Evolutionary conservation across 495 filamentous ascomycete genomes (phyloP).

Genomic region (Staphylotrichum tortipilum): DNA sequence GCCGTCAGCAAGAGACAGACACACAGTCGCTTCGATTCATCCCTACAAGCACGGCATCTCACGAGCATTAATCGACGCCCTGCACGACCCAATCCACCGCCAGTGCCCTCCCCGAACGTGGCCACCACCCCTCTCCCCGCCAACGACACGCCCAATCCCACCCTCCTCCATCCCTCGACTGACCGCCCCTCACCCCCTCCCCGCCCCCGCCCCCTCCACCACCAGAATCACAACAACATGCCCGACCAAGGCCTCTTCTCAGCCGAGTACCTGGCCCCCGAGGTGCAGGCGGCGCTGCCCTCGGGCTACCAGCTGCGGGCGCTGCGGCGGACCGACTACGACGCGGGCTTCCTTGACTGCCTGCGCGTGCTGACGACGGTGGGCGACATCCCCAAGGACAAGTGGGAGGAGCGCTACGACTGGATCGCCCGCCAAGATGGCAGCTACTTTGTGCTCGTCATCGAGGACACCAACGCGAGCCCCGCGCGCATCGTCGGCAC

Average conservation of each 20-base stretch:
- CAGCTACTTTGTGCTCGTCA: constrained; percentile 76
- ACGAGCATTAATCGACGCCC: no score
- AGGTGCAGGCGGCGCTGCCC: constrained; percentile 62
- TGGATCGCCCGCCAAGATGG: constrained; percentile 73
- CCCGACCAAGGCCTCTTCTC: constrained; percentile 61
- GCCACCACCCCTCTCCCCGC: no score
- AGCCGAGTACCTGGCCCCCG: constrained; percentile 64
- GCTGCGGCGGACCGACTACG: constrained; percentile 67
- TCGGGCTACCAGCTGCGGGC: constrained; percentile 76
- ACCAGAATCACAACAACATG: no score
- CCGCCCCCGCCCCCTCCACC: no score
- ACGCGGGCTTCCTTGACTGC: constrained; percentile 75
- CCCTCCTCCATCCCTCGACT: neutral
- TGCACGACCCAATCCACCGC: no score
- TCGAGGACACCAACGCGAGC: constrained; percentile 55
- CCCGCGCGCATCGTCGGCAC: constrained; percentile 65
- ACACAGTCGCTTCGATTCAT: no score
- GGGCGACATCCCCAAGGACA: constrained; percentile 69
- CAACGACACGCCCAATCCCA: no score
- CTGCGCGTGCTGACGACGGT: constrained; percentile 87
- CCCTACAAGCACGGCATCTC: no score
- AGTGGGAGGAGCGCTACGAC: constrained; percentile 71
- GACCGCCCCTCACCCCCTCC: neutral
- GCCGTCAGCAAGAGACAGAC: no score
- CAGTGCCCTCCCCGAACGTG: no score